phyloP scores from a whole-genome alignment of 768 basidiomycete genomes.

The Suillus bovinus region DNA sequence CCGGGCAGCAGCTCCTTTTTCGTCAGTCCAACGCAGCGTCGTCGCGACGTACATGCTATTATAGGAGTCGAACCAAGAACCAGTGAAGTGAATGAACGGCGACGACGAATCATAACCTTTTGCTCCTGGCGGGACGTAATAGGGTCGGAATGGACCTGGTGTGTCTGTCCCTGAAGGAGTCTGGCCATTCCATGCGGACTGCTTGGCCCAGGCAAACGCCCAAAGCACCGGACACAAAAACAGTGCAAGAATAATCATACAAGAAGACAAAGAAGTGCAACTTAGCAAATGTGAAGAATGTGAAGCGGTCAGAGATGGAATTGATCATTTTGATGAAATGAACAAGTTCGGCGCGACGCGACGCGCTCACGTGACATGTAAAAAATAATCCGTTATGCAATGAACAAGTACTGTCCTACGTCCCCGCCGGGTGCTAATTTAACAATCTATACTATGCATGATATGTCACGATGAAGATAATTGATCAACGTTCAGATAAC shows the following conservation, averaged over 20 bases:
- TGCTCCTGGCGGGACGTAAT: conserved; percentile 72
- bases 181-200: conserved; percentile 73
- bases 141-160: conserved; percentile 57
- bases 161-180: conserved; percentile 47
- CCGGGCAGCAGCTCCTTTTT: conserved; percentile 47
- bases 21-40: conserved; percentile 51
- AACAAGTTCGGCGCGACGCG: conserved; percentile 6
- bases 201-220: conserved; percentile 19
- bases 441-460: conserved; percentile 35
- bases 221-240: conserved; percentile 14
- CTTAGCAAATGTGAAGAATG: not conserved
- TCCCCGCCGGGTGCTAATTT: conserved; percentile 29
- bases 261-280: not conserved
- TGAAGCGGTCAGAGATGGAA: not conserved
- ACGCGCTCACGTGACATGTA: conserved; percentile 24
- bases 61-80: conserved; percentile 56
- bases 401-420: conserved; percentile 16
- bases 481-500: conserved; percentile 26
- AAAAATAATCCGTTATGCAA: not conserved
- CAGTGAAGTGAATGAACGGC: conserved; percentile 62
- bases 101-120: conserved; percentile 72
- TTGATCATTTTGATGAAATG: too few relatives aligned
- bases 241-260: conserved; percentile 5
- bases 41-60: conserved; percentile 52
- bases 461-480: conserved; percentile 30